Base-by-base conservation (phyloP, 768 basidiomycete species). In the Rhodotorula kratochvilovae region DNA sequence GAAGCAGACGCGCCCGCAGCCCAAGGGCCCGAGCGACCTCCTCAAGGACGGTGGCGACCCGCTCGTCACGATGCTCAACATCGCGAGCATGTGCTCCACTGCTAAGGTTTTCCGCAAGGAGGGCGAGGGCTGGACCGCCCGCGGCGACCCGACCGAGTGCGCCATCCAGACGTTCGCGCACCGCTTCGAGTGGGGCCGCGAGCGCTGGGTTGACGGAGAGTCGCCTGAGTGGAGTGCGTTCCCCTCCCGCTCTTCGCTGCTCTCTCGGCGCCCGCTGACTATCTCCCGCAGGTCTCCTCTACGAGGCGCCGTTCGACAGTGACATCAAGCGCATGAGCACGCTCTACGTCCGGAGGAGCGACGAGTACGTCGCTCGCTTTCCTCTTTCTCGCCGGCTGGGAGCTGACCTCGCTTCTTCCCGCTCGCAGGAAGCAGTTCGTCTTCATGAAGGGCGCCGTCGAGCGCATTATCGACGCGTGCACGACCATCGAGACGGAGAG, bases 391-490 rank as follows among this genome's bases (percentile, higher is more conserved):
- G 16, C 11, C 35, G 16, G 8, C 12, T 35, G 12, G 31, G 4
- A 19, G 27, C 27, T 59, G 42, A 42, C 39, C 8, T 13, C 25
- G 23, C 31, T n/a, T 33, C 35, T 45, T 25, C 55, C 70, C 19
- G 19, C 42, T 1, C 33, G 45, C 59, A 75, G 62, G 70, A 75
- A 66, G 65, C 73, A 66, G 45, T 65, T 76, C 46, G 73, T 73
- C n/a, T 74, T 78, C 71, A 76, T 73, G 68, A 80, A 80, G 66
- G 79, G 79, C 42, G 79, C 79, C 48, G 75, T 77, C 69, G 79
- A 80, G 69, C 77, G 78, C 39, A 67, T 88, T 29, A 78, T 88
- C 53, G 85, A 85, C n/a, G 79, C 82, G 23, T 86, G 85, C 69
- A 75, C 73, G 27, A 57, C 72, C 31, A 70, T 82, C 33, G 78